phyloP scores from a whole-genome alignment of 176 grass and related monocot species.

The Eremochloa ophiuroides region DNA sequence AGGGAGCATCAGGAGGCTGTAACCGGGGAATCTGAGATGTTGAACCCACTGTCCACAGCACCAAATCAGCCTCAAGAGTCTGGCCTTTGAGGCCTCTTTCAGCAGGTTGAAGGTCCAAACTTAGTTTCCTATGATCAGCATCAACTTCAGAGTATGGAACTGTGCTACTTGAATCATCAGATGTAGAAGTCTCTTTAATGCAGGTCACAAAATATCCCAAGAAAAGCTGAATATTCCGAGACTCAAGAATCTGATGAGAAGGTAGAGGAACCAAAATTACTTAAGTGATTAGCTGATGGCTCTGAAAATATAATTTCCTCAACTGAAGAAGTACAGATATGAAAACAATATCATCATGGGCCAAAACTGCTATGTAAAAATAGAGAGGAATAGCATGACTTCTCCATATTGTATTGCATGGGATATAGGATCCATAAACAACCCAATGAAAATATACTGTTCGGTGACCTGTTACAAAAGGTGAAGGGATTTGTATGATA shows the following conservation, averaged over 20 bases:
- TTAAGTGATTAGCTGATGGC: neutral
- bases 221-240: slow-evolving; percentile 79
- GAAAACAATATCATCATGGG: neutral
- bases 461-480: neutral
- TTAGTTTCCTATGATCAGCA: slow-evolving; percentile 47
- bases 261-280: neutral
- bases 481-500: neutral
- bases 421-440: neutral
- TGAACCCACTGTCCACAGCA: slow-evolving; percentile 93
- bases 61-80: slow-evolving; percentile 66
- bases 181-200: slow-evolving; percentile 53
- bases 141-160: slow-evolving; percentile 11
- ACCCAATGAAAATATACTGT: neutral
- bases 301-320: neutral
- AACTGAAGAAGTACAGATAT: neutral
- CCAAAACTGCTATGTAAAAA: neutral
- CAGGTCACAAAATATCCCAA: slow-evolving; percentile 80
- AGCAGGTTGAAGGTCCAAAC: slow-evolving; percentile 78
- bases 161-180: slow-evolving; percentile 42
- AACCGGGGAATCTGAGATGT: slow-evolving; percentile 68
- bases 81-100: slow-evolving; percentile 69
- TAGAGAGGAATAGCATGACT: neutral
- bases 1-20: slow-evolving; percentile 52
- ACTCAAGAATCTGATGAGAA: slow-evolving; percentile 66
- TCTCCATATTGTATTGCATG: neutral